Evolutionary conservation across 2,329 filamentous ascomycete species (phyloP), one percentile per base, ranked within the genome.

Genomic region (Teratosphaeria epicoccoides): DNA sequence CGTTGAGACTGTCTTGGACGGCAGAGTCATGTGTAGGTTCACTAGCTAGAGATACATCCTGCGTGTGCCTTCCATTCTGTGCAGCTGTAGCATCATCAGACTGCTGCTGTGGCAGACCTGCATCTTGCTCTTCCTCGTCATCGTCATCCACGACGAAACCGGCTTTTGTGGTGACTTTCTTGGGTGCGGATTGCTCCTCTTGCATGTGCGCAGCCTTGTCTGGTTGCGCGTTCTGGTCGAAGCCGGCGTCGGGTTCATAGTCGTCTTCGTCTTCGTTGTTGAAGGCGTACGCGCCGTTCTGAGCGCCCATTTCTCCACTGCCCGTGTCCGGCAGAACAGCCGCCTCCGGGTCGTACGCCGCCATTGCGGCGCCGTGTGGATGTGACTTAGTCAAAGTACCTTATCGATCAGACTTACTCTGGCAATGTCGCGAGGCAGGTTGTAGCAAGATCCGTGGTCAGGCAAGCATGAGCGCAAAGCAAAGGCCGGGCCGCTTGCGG

Each of bases 101-200:
- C 53, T 64, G 61, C 46, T 59, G 60, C 25, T 60, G 54, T 24
- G 59, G 54, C 24, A 59, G 52, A 51, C 52, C 56, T 37, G 54
- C 55, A 44, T 54, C 56, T 49, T 58, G 50, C 56, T 76, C 73
- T 63, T 80, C 77, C 64, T 78, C 76, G 62, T 78, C 76, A 66
- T 81, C 78, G 66, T 80, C 79, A 69, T 82, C 80, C 66, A 79
- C 75, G 68, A 81, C 76, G 73, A 82, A 82, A 60, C 79, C 80
- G 66, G 78, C 79, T 63, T 77, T 76, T 55, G 74, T 79, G 62
- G 73, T 76, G 62, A 75, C 70, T 64, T 75, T 73, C 61, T 50
- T 61, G 48, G n/a, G 20, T 40, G 22, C 26, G 29, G 47, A 40
- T 17, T 61, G 33, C 33, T 40, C 33, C 6, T 40, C 33, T 20